Evolutionary conservation across 2,329 filamentous ascomycete genomes (phyloP).

Genomic region (Tolypocladium pustulatum): DNA sequence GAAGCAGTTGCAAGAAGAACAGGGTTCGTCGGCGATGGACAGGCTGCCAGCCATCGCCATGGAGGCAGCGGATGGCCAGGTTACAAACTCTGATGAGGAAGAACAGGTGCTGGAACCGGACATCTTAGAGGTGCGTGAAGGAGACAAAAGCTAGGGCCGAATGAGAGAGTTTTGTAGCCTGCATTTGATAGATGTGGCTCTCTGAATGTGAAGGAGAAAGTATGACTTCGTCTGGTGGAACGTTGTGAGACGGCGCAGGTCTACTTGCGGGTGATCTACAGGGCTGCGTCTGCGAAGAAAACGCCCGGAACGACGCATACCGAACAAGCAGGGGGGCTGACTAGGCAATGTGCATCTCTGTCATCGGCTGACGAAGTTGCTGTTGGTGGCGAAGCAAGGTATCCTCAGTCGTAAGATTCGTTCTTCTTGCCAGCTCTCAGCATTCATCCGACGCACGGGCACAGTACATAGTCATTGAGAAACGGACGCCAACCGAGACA

Average conservation of each 20-base stretch:
- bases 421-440: background rate
- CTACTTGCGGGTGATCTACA: background rate
- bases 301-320: background rate
- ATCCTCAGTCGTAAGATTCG: background rate
- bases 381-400: background rate
- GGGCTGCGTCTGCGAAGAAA: background rate
- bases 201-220: background rate
- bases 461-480: too few relatives aligned
- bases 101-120: constrained; percentile 21
- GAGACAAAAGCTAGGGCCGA: constrained; percentile 8
- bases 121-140: constrained; percentile 24
- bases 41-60: constrained; percentile 14
- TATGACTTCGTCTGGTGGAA: background rate
- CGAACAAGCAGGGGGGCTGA: background rate
- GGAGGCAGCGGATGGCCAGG: constrained; percentile 17
- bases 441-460: background rate
- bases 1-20: constrained; percentile 34
- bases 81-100: constrained; percentile 18
- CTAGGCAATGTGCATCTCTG: background rate
- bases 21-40: constrained; percentile 10
- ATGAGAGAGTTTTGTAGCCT: background rate
- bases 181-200: background rate
- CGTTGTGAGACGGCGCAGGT: background rate
- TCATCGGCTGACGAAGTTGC: background rate
- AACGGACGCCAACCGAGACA: too few relatives aligned